Evolutionary conservation across 495 filamentous ascomycete species (phyloP), one percentile per base, ranked within the genome.

Genomic region (Cercophora sp.): DNA sequence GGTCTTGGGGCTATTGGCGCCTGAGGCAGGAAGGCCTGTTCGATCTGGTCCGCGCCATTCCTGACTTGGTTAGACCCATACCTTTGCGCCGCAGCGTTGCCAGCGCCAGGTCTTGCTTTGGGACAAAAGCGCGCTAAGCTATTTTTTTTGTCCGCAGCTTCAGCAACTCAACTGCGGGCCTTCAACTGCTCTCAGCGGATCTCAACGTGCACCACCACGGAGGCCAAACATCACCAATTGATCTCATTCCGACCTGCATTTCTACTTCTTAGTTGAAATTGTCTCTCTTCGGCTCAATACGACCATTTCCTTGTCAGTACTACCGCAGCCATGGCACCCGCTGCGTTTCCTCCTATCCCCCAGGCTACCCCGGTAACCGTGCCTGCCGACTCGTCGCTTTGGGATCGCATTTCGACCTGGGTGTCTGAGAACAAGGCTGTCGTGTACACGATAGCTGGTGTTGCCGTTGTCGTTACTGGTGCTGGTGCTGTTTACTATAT

Each of bases 361-460:
- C 56, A 63, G 58, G 70, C 56, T 45, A 59, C 65, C 20, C 51
- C 60, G 11, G 55, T 72, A 22, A 63, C 67, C 15, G 44, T 78
- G 37, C 62, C 71, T 8, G 70, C 71, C 54, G 64, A 75, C 34
- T 79, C 86, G 54, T 89, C 91, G 18, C 65, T 94, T 47, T 95
- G 89, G 89, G 85, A 92, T 69, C 84, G 91, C 53, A 71, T 96
- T 63, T 87, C 89, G 56, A 87, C 80, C 69, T 98, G 92, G 90
- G 89, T 86, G 20, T 89, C 91, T 0, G 93, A 97, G 62, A 86
- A 98, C 68, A 98, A 96, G 73, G 87, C 86, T 34, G 76, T 91
- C 40, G 93, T 96, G 32, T 98, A 96, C 70, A 96, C 94, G 56
- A 87, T 96, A 72, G 89, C 89, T 51, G 93, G 92, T 68, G 86